Evolutionary conservation across 441 rosid species (phyloP), one percentile per base, ranked within the genome.

Genomic region (Populus trichocarpa): DNA sequence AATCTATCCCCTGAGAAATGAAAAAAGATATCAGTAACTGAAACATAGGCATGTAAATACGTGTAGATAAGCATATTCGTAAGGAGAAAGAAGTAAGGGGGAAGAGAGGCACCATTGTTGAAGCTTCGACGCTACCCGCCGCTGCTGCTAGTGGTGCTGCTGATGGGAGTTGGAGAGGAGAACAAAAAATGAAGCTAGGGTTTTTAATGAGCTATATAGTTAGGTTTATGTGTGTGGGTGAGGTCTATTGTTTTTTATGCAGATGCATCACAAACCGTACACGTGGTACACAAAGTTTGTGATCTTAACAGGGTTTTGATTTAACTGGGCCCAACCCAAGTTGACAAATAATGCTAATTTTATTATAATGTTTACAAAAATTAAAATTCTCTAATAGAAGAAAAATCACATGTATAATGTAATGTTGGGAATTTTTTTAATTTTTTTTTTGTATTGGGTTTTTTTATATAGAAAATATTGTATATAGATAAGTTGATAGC

Each of bases 1-100:
- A 70, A 89, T 96, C 97, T 77, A 93, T 91, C 32, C 99, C 99
- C 99, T 93, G 84, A 69, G 59, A 35, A 71, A 36, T 75, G 69
- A 33, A 75, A 70, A 23, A 4, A n/a, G 10, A 16, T 16, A 11
- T 18, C 35, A 53, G 33, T 25, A 25, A 25, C 23, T 20, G 13
- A 50, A 12, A 25, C 22, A 5, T 2, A 26, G 1, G 22, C 4
- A 32, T 33, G 14, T 13, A 40, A 3, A 40, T 4, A 69, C 25
- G 3, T 9, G 2, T 23, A 36, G 25, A 36, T 22, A n/a, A 23
- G 16, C 11, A 33, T 14, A 22, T 1, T 65, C 8, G 69, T 5
- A 1, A 8, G 40, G 35, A 64, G 46, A 63, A 18, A 13, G 57
- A 70, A 65, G 36, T 68, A 26, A 65, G 61, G 66, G 32, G 12